phyloP scores from a whole-genome alignment of 1,284 basidiomycete genomes.

The Cryptococcus maquisensis region DNA sequence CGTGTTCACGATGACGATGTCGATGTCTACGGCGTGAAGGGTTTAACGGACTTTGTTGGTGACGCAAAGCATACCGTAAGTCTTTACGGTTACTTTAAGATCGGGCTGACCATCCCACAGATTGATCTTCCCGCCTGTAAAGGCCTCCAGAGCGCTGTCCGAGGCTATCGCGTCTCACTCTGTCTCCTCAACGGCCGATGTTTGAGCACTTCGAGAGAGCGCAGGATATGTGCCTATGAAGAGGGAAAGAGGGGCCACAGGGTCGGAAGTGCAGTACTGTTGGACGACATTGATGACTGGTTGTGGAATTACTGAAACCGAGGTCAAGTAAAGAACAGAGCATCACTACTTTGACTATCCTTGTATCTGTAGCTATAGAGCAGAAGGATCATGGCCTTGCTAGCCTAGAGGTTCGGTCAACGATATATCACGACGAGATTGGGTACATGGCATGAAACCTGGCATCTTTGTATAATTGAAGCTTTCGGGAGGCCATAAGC shows the following conservation, averaged over 20 bases:
- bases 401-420: not conserved
- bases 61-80: conserved; percentile 16
- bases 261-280: conserved; percentile 19
- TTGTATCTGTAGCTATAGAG: not conserved
- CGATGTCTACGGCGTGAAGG: conserved; percentile 15
- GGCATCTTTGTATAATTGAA: not conserved
- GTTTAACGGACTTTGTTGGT: conserved; percentile 20
- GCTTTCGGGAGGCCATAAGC: too few relatives aligned
- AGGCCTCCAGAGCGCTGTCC: conserved; percentile 26
- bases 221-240: conserved; percentile 37
- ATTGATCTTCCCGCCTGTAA: conserved; percentile 22
- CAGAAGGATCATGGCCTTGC: not conserved
- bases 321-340: not conserved
- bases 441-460: not conserved
- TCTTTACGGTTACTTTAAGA: not conserved
- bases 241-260: conserved; percentile 30
- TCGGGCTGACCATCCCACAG: conserved; percentile 5
- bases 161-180: conserved; percentile 35
- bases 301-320: conserved; percentile 24
- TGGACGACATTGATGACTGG: conserved; percentile 44
- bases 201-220: conserved; percentile 20
- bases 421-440: not conserved
- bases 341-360: not conserved
- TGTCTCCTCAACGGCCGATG: conserved; percentile 27
- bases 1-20: conserved; percentile 18